Evolutionary conservation across 805 yeast species (phyloP), one percentile per base, ranked within the genome.

Genomic region (Saccharomycopsis sp.): DNA sequence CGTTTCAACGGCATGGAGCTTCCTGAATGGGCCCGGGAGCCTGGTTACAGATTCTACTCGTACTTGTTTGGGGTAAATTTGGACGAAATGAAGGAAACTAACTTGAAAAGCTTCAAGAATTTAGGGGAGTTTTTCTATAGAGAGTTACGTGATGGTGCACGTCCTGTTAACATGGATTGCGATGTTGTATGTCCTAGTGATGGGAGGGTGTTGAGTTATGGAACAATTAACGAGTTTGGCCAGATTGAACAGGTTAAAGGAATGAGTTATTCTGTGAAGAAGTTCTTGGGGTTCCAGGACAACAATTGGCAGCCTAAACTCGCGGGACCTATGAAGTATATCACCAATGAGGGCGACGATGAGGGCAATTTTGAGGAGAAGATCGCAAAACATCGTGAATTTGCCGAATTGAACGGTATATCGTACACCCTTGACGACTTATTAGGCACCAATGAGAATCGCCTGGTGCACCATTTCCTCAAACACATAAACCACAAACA

Each of bases 161-260:
- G 99, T 63, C 96, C 97, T 1, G 72, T 94, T 24, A 84, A 80
- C 57, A 73, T 75, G n/a, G 78, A 79, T 17, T 75, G 84, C 1
- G 81, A 84, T 56, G 72, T 94, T 55, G 94, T 86, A 7, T 85
- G 94, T 41, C 99, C 99, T 2, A 84, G 97, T 59, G 99, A 94
- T 72, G 99, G 99, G 22, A 85, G 81, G 63, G 86, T 94, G 17
- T 75, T 94, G 60, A 92, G 89, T 66, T 80, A 89, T 60, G 99
- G 99, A 23, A 76, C 82, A 34, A 82, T 89, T 47, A 76, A 77
- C 56, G 83, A 82, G 56, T 80, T 86, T 64, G 97, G 97, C 38
- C 89, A 87, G 64, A 90, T 94, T 61, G 98, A 94, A 71, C 98
- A 93, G 71, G 98, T 94, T 47, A 94, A 94, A 73, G 99, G 99